Conservation (phyloP, 805 yeast species). For the Candida orba region DNA sequence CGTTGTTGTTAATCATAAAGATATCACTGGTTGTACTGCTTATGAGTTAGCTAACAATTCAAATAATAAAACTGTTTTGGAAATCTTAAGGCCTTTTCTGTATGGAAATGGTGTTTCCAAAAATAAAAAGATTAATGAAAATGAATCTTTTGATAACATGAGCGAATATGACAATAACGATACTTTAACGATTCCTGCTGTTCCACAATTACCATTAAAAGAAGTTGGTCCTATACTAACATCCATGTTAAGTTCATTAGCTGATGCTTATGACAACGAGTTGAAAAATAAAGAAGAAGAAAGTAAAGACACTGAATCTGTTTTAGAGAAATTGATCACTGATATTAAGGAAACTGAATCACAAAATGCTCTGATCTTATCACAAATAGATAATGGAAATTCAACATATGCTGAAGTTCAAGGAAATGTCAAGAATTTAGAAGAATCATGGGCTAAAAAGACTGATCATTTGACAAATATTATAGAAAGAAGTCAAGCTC, state of each 20-base stretch:
- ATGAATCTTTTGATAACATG: constrained; percentile 7
- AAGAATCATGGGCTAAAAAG: constrained; percentile 20
- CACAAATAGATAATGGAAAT: constrained; percentile 16
- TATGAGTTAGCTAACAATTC: constrained; percentile 67
- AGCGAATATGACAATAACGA: not conserved
- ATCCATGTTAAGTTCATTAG: constrained; percentile 36
- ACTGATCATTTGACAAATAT: constrained; percentile 32
- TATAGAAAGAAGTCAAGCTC: constrained; percentile 61
- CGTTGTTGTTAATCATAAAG: constrained; percentile 67
- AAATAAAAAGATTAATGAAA: not conserved
- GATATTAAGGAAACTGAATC: constrained; percentile 32
- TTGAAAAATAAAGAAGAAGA: constrained; percentile 49
- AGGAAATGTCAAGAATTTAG: constrained; percentile 11
- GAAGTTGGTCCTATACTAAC: constrained; percentile 24
- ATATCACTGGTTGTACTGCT: constrained; percentile 79
- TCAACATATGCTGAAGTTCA: constrained; percentile 14
- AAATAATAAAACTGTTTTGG: constrained; percentile 39
- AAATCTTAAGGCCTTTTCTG: constrained; percentile 29
- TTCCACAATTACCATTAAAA: constrained; percentile 18
- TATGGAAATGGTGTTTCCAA: not conserved
- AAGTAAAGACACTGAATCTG: constrained; percentile 37
- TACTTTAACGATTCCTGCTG: constrained; percentile 4
- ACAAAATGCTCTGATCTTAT: constrained; percentile 22
- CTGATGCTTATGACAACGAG: constrained; percentile 48
- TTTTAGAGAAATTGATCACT: constrained; percentile 33